Evolutionary conservation across 2,329 filamentous ascomycete species (phyloP).

Genomic region (Coniochaeta sp.): DNA sequence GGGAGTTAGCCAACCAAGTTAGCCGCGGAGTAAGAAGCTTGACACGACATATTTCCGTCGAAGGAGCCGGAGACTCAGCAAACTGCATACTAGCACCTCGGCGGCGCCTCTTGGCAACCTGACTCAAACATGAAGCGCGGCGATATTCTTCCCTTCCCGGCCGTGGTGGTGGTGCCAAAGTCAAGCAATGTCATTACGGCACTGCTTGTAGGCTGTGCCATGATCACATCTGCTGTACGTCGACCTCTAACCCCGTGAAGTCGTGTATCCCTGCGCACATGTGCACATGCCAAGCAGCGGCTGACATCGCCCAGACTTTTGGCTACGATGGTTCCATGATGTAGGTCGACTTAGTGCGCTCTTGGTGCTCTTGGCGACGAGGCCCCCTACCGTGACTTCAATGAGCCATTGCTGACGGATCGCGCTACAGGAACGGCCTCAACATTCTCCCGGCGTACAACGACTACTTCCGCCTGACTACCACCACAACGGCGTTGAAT

Average conservation of each 20-base stretch:
- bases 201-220: neutral
- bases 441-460: slow-evolving; percentile 4
- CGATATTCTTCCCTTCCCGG: neutral
- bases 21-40: too few relatives aligned
- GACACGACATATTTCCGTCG: too few relatives aligned
- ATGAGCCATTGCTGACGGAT: neutral
- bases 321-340: slow-evolving; percentile 6
- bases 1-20: too few relatives aligned
- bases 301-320: slow-evolving; percentile 1
- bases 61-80: neutral
- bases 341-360: neutral
- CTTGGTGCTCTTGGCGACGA: neutral
- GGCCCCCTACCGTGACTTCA: neutral
- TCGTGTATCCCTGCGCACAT: too few relatives aligned
- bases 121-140: neutral
- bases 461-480: slow-evolving; percentile 4
- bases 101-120: neutral
- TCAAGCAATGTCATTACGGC: neutral
- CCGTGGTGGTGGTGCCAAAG: neutral
- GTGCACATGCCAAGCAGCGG: slow-evolving; percentile 1
- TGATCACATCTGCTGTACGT: slow-evolving; percentile 1
- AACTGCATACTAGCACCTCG: neutral
- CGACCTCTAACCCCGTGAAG: neutral
- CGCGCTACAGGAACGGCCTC: slow-evolving; percentile 1
- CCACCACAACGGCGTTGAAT: slow-evolving; percentile 1